phyloP scores from a whole-genome alignment of 164 flowering plant species.

The Magnolia officinalis region DNA sequence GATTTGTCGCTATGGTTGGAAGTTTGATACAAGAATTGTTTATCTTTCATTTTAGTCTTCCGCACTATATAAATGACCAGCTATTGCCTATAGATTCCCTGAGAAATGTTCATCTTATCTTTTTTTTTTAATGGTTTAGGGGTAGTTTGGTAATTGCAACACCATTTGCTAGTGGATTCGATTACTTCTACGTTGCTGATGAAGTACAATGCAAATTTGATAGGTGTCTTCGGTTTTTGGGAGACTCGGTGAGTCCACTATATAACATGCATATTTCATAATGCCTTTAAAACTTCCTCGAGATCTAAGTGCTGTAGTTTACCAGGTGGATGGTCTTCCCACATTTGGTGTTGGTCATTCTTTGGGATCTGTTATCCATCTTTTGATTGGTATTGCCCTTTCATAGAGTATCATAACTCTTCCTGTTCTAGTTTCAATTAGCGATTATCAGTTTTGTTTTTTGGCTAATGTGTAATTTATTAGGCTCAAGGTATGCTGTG shows the following conservation, averaged over 20 bases:
- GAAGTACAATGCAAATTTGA: constrained; percentile 95
- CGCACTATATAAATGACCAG: no score
- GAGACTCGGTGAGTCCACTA: constrained; percentile 52
- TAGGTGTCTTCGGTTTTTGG: constrained; percentile 65
- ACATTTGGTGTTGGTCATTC: constrained; percentile 92
- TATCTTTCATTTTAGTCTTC: no score
- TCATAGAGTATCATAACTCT: background rate
- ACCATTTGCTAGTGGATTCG: constrained; percentile 95
- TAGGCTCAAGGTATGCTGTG: constrained; percentile 94
- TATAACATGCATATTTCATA: constrained; percentile 1
- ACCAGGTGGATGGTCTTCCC: constrained; percentile 71
- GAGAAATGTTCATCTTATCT: background rate
- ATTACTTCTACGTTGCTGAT: constrained; percentile 89
- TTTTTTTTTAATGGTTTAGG: constrained; percentile 30
- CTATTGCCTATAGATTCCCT: no score
- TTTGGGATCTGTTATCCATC: constrained; percentile 86
- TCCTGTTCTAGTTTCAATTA: background rate
- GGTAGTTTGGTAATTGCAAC: constrained; percentile 87
- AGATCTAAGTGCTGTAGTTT: constrained; percentile 1
- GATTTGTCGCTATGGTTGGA: no score
- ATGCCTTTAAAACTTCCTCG: background rate
- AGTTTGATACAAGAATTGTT: no score
- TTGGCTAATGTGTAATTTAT: background rate
- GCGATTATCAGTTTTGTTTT: constrained; percentile 1
- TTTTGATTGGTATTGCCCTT: constrained; percentile 63